Conservation (phyloP, 1,284 basidiomycete species). For the Lentinula novae-zelandiae region DNA sequence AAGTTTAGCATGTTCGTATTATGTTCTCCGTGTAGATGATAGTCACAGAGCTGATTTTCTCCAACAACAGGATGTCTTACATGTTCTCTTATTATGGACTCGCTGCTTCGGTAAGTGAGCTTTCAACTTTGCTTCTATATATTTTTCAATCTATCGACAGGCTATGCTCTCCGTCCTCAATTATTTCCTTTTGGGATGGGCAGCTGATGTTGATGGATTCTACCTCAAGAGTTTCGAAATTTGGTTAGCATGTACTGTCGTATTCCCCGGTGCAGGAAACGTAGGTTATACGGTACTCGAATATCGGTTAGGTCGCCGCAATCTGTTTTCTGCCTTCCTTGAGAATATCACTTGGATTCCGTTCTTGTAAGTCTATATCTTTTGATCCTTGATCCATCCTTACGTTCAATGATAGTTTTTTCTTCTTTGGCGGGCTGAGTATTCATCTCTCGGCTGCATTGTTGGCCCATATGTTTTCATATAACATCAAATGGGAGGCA, state of each 20-base stretch:
- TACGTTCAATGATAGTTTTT: constrained; percentile 51
- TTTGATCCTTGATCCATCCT: constrained; percentile 3
- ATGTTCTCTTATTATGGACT: constrained; percentile 72
- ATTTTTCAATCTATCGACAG: background rate
- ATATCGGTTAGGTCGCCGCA: constrained; percentile 69
- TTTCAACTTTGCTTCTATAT: background rate
- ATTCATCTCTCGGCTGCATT: constrained; percentile 73
- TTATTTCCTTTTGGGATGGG: constrained; percentile 68
- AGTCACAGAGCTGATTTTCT: too few species aligned
- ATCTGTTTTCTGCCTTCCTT: constrained; percentile 46
- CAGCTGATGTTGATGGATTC: constrained; percentile 63
- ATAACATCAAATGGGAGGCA: constrained; percentile 81
- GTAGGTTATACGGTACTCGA: constrained; percentile 68
- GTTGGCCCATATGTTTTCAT: constrained; percentile 78
- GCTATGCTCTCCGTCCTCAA: constrained; percentile 59
- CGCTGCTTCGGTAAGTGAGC: constrained; percentile 40
- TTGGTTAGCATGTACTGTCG: constrained; percentile 72
- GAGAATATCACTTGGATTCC: constrained; percentile 78
- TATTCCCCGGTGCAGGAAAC: constrained; percentile 75
- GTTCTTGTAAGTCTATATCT: constrained; percentile 59
- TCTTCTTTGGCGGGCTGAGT: constrained; percentile 81
- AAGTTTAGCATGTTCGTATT: constrained; percentile 61
- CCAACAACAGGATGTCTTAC: constrained; percentile 24
- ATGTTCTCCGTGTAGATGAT: constrained; percentile 23
- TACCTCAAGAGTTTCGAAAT: constrained; percentile 74